phyloP scores from a whole-genome alignment of 441 rosid species.

The Gossypium trilobum region DNA sequence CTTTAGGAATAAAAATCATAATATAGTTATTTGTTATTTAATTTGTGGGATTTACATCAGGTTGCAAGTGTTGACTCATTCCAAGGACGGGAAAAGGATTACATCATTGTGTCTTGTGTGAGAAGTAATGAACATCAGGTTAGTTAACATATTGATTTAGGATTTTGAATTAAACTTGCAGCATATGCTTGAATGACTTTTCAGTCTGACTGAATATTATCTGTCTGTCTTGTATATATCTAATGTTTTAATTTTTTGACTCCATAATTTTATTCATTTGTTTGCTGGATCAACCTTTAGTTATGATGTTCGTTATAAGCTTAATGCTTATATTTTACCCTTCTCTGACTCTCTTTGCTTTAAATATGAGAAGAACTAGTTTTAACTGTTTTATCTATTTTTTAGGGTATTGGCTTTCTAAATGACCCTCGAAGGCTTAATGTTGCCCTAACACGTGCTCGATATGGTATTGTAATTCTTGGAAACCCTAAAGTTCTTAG shows the following conservation, averaged over 20 bases:
- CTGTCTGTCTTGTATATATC: neutral
- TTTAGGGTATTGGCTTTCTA: conserved; percentile 96
- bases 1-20: conserved; percentile 1
- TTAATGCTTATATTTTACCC: neutral
- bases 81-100: conserved; percentile 99
- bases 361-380: neutral
- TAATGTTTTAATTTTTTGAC: neutral
- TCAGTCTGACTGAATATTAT: neutral
- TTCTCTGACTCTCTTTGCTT: neutral
- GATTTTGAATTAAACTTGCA: neutral
- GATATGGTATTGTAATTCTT: conserved; percentile 92
- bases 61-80: conserved; percentile 99
- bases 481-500: conserved; percentile 98
- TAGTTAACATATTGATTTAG: conserved; percentile 13
- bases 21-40: conserved; percentile 13
- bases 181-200: neutral
- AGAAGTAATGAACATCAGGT: conserved; percentile 99
- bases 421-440: conserved; percentile 98
- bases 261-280: neutral
- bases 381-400: conserved; percentile 14
- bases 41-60: conserved; percentile 32
- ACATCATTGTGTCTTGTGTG: conserved; percentile 94
- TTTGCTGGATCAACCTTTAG: neutral
- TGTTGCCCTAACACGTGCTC: conserved; percentile 95
- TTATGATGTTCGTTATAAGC: neutral